Evolutionary conservation across 192 early-diverging fungal genomes (phyloP).

Genomic region (Linnemannia elongata): DNA sequence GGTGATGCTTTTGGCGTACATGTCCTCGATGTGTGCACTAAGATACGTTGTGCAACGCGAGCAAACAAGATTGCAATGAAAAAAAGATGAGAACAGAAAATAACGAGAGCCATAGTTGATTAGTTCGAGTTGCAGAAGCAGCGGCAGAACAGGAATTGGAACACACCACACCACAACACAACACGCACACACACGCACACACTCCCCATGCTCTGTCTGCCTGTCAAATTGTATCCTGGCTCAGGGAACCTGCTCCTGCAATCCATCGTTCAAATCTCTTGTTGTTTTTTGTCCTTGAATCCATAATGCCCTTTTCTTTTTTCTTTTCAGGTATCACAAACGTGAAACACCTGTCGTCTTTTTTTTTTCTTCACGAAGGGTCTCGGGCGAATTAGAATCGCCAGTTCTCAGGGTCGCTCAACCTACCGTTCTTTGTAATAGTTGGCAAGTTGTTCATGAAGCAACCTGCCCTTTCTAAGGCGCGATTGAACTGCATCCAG

Average conservation of each 20-base stretch:
- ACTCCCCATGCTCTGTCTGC: not conserved
- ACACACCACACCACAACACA: too few species aligned
- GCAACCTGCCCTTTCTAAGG: conserved; percentile 55
- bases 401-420: not conserved
- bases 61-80: not conserved
- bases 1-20: conserved; percentile 62
- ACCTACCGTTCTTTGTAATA: conserved; percentile 70
- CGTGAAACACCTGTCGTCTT: not conserved
- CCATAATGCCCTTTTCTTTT: not conserved
- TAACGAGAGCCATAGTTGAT: not conserved
- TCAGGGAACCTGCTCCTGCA: not conserved
- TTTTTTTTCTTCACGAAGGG: not conserved
- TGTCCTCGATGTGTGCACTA: conserved; percentile 66
- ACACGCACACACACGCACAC: not conserved
- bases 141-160: conserved; percentile 19
- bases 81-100: not conserved
- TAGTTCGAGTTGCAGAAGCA: not conserved
- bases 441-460: conserved; percentile 67
- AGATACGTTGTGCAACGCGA: not conserved
- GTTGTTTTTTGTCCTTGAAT: not conserved
- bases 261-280: not conserved
- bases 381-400: not conserved
- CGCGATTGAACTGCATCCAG: conserved; percentile 64
- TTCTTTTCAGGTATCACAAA: not conserved
- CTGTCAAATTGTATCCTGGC: not conserved